Percentiles rank a stretch among this genome's conserved stretches.
phyloP scores from a whole-genome alignment of 2,329 filamentous ascomycete species.

The Clarireedia monteithiana region DNA sequence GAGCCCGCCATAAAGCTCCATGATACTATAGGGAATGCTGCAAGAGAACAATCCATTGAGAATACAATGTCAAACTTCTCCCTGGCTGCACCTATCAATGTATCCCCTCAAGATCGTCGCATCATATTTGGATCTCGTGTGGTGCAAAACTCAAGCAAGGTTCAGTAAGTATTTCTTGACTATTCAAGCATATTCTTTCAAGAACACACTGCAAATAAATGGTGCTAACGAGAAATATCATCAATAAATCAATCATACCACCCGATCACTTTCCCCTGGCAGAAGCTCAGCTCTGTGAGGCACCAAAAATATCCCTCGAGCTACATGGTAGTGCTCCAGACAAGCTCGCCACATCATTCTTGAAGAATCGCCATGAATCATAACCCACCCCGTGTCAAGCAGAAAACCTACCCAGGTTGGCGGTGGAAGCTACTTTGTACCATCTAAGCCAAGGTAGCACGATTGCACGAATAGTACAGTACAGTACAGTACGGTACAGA shows the following conservation, averaged over 20 bases:
- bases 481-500: conserved; percentile 23
- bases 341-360: conserved; percentile 16
- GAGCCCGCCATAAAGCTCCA: conserved; percentile 34
- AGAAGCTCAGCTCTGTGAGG: conserved; percentile 5
- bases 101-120: conserved; percentile 26
- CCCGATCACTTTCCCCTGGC: conserved; percentile 24
- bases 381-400: conserved; percentile 23
- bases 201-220: too few species aligned
- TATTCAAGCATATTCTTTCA: not conserved
- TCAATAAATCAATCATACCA: conserved; percentile 21
- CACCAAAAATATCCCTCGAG: conserved; percentile 11
- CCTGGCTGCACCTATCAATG: conserved; percentile 1
- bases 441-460: conserved; percentile 26
- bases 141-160: conserved; percentile 22
- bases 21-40: conserved; percentile 29
- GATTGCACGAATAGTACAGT: too few species aligned
- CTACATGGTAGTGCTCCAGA: conserved; percentile 11
- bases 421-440: conserved; percentile 30
- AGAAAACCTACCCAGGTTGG: conserved; percentile 32
- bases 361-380: conserved; percentile 25
- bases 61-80: not conserved
- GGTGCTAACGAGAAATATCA: not conserved
- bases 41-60: conserved; percentile 5
- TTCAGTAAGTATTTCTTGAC: conserved; percentile 8
- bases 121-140: conserved; percentile 25